Evolutionary conservation across 2,329 filamentous ascomycete genomes (phyloP).

Genomic region (Aspergillus glaucus): DNA sequence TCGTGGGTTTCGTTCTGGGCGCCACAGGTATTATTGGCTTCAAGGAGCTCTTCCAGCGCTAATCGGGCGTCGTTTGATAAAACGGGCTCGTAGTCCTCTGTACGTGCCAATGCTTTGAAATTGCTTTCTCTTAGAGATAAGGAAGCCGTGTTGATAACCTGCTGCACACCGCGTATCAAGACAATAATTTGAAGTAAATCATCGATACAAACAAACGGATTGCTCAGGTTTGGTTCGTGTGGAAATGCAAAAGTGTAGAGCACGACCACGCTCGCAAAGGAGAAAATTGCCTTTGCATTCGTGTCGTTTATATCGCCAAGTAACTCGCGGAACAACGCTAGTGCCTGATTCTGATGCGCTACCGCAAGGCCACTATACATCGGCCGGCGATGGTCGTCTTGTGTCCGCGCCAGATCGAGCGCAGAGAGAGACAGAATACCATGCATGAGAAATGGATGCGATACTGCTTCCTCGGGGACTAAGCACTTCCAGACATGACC

Average conservation of each 20-base stretch:
- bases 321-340: conserved; percentile 29
- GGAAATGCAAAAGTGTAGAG: conserved; percentile 35
- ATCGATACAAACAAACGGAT: conserved; percentile 23
- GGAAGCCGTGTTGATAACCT: conserved; percentile 23
- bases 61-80: conserved; percentile 16
- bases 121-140: conserved; percentile 18
- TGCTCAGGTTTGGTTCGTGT: conserved; percentile 18
- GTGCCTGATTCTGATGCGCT: conserved; percentile 28
- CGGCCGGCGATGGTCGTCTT: conserved; percentile 15
- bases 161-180: conserved; percentile 29
- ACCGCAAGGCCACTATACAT: conserved; percentile 32
- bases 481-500: conserved; percentile 28
- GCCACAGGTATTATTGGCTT: conserved; percentile 21
- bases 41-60: conserved; percentile 17
- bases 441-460: conserved; percentile 31
- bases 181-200: conserved; percentile 29
- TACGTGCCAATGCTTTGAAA: conserved; percentile 23
- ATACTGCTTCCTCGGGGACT: conserved; percentile 29
- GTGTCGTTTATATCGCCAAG: conserved; percentile 25
- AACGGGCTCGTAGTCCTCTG: conserved; percentile 15
- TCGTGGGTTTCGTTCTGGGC: conserved; percentile 18
- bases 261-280: conserved; percentile 31
- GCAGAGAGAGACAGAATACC: conserved; percentile 30
- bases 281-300: conserved; percentile 38
- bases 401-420: conserved; percentile 28